Evolutionary conservation across 345 rosid genomes (phyloP).

Genomic region (Schrenkiella parvula): DNA sequence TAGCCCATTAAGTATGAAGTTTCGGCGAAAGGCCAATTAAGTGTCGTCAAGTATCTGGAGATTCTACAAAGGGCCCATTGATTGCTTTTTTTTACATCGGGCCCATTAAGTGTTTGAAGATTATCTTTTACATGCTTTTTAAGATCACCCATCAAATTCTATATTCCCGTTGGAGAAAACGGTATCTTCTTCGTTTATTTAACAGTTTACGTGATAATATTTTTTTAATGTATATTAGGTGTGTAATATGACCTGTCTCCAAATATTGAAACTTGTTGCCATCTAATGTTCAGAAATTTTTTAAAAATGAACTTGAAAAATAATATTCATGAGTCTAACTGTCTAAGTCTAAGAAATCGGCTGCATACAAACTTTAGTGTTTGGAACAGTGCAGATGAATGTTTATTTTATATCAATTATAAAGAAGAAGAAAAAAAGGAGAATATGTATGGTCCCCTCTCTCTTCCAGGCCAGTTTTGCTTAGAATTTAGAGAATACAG

Average conservation of each 20-base stretch:
- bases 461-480: slow-evolving; percentile 12
- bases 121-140: no score
- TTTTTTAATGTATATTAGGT: background rate
- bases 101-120: no score
- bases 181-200: no score
- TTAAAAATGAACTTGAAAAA: background rate
- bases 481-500: background rate
- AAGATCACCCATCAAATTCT: no score
- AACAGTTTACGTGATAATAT: background rate
- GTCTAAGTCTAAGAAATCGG: slow-evolving; percentile 17
- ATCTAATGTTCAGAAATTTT: background rate
- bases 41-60: background rate
- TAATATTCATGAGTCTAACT: background rate
- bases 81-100: no score
- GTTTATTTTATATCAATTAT: background rate
- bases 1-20: background rate
- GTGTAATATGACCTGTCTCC: background rate
- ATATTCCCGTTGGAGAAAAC: no score
- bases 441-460: slow-evolving; percentile 10
- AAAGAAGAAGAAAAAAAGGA: background rate
- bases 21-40: no score
- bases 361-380: slow-evolving; percentile 11
- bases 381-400: slow-evolving; percentile 10
- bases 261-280: slow-evolving; percentile 10
- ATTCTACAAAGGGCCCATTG: no score